A percentile compares a stretch with the other conserved stretches of the same genome.
Evolutionary conservation across 2,329 filamentous ascomycete genomes (phyloP).

Genomic region (Paraphoma chrysanthemicola): DNA sequence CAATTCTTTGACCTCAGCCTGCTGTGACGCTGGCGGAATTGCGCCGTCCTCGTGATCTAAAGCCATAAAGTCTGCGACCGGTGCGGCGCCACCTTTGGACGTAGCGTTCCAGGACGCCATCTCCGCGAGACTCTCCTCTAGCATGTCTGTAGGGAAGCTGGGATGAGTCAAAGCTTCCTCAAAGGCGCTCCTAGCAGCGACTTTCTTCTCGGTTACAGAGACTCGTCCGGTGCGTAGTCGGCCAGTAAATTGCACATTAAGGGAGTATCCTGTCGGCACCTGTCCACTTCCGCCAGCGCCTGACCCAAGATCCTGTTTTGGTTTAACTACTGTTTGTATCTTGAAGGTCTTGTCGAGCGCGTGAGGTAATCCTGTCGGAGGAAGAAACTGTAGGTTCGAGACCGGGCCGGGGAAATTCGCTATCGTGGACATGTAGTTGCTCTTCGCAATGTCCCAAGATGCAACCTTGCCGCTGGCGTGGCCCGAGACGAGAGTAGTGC

Average conservation of each 20-base stretch:
- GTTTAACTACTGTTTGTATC: slow-evolving; percentile 74
- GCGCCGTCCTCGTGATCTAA: slow-evolving; percentile 16
- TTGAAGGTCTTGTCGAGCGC: slow-evolving; percentile 53
- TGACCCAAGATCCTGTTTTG: slow-evolving; percentile 67
- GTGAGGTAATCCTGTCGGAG: slow-evolving; percentile 61
- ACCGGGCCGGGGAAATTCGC: slow-evolving; percentile 80
- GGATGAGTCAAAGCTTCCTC: slow-evolving; percentile 52
- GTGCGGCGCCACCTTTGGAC: slow-evolving; percentile 18
- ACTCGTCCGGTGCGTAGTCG: slow-evolving; percentile 31
- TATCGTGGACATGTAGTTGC: slow-evolving; percentile 70
- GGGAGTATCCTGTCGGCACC: slow-evolving; percentile 66
- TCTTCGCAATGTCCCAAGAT: slow-evolving; percentile 79
- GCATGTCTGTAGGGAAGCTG: slow-evolving; percentile 51
- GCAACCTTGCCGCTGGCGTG: slow-evolving; percentile 81
- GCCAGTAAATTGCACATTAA: slow-evolving; percentile 68
- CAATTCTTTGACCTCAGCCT: slow-evolving; percentile 44
- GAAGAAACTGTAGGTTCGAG: slow-evolving; percentile 79
- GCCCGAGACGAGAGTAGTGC: slow-evolving; percentile 79
- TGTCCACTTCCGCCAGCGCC: slow-evolving; percentile 37
- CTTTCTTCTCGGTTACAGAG: slow-evolving; percentile 36
- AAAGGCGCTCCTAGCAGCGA: slow-evolving; percentile 38
- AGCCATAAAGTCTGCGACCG: slow-evolving; percentile 44
- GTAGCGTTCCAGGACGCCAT: slow-evolving; percentile 36
- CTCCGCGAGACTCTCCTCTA: slow-evolving; percentile 47
- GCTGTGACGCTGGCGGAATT: slow-evolving; percentile 9